phyloP scores from a whole-genome alignment of 345 rosid genomes.

The Durio zibethinus region DNA sequence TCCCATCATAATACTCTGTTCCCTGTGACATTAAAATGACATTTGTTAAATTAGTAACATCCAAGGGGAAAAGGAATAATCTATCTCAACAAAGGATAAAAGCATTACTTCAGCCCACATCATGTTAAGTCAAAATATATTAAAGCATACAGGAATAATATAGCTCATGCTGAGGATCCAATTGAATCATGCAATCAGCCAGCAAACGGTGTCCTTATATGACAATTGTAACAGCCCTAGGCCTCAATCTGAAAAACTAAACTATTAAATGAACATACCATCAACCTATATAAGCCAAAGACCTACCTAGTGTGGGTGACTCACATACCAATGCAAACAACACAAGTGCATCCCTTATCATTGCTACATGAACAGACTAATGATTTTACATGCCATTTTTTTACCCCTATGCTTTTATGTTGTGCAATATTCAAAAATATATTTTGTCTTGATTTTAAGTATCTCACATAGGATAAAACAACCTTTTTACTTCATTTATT shows the following conservation, averaged over 20 bases:
- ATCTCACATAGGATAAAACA: not conserved
- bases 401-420: not conserved
- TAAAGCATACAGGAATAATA: not conserved
- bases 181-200: not conserved
- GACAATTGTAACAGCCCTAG: not conserved
- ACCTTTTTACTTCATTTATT: not conserved
- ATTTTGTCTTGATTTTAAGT: not conserved
- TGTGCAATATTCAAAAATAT: not conserved
- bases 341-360: not conserved
- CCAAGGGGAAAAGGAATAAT: not conserved
- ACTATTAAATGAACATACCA: not conserved
- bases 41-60: constrained; percentile 1
- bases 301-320: not conserved
- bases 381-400: not conserved
- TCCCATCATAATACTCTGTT: constrained; percentile 93
- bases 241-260: not conserved
- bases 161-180: not conserved
- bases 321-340: not conserved
- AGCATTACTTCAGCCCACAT: not conserved
- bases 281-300: not conserved
- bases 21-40: constrained; percentile 51
- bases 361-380: not conserved
- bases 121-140: not conserved
- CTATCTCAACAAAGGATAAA: not conserved
- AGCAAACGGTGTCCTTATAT: not conserved